phyloP scores from a whole-genome alignment of 345 rosid genomes.

The Aegle marmelos region DNA sequence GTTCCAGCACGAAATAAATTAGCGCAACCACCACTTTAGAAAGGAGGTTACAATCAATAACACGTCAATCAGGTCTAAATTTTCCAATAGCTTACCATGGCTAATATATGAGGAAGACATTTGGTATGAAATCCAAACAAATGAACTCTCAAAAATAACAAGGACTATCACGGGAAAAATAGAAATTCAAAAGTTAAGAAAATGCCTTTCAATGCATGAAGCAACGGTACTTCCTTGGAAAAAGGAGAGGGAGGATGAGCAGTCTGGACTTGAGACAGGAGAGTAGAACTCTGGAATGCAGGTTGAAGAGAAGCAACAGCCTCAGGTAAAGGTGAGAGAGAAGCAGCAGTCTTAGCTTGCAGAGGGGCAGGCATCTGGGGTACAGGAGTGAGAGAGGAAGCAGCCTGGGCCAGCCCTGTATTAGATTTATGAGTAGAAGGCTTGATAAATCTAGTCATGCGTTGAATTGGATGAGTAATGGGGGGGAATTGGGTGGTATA shows the following conservation, averaged over 20 bases:
- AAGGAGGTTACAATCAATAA: background rate
- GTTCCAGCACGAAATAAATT: background rate
- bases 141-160: background rate
- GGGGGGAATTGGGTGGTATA: background rate
- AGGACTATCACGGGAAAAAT: background rate
- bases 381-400: background rate
- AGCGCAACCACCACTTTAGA: background rate
- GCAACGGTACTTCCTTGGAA: background rate
- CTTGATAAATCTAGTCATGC: background rate
- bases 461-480: background rate
- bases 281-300: background rate
- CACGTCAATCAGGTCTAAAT: background rate
- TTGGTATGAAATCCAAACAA: background rate
- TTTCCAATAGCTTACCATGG: background rate
- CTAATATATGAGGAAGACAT: background rate
- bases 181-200: background rate
- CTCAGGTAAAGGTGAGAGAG: background rate
- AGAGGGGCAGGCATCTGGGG: background rate
- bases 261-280: background rate
- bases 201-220: conserved; percentile 12
- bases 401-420: background rate
- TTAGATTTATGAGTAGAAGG: background rate
- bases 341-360: background rate
- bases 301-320: background rate
- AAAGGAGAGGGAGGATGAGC: background rate